These are phyloP conservation scores for Myriosclerotinia duriaeana DNA, from an alignment of 2,329 filamentous ascomycete genomes.

Conservation along the genomic window DNA sequence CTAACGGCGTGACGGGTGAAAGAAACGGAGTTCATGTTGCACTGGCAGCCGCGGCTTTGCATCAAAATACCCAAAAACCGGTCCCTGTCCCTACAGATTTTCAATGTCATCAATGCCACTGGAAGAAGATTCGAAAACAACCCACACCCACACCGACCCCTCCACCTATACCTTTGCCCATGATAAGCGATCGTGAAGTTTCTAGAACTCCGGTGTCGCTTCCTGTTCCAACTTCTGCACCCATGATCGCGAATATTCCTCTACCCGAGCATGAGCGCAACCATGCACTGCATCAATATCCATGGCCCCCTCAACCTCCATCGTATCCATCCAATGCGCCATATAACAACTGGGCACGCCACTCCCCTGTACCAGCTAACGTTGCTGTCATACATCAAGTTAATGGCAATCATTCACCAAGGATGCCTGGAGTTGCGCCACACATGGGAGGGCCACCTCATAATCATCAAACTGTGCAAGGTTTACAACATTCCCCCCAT, in stretches of 20 bases:
- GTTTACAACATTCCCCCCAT: slow-evolving; percentile 44
- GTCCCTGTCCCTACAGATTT: slow-evolving; percentile 48
- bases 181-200: slow-evolving; percentile 6
- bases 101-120: slow-evolving; percentile 74
- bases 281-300: slow-evolving; percentile 29
- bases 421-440: slow-evolving; percentile 36
- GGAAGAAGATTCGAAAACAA: slow-evolving; percentile 48
- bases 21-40: slow-evolving; percentile 35
- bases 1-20: slow-evolving; percentile 25
- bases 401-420: slow-evolving; percentile 46
- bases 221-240: slow-evolving; percentile 36
- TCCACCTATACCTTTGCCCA: slow-evolving; percentile 17
- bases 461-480: slow-evolving; percentile 31
- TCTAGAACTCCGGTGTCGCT: slow-evolving; percentile 23
- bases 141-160: slow-evolving; percentile 30
- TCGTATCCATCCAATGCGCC: slow-evolving; percentile 43
- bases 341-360: slow-evolving; percentile 53
- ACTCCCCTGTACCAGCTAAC: slow-evolving; percentile 49
- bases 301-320: slow-evolving; percentile 43
- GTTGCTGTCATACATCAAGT: slow-evolving; percentile 49
- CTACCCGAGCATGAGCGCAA: slow-evolving; percentile 38
- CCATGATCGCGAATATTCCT: slow-evolving; percentile 25
- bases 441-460: slow-evolving; percentile 31
- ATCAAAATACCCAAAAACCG: slow-evolving; percentile 34
- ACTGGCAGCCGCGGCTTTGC: slow-evolving; percentile 40